Base-by-base conservation (phyloP, 352 stramenopile genomes). In the Phytophthora citrophthora region DNA sequence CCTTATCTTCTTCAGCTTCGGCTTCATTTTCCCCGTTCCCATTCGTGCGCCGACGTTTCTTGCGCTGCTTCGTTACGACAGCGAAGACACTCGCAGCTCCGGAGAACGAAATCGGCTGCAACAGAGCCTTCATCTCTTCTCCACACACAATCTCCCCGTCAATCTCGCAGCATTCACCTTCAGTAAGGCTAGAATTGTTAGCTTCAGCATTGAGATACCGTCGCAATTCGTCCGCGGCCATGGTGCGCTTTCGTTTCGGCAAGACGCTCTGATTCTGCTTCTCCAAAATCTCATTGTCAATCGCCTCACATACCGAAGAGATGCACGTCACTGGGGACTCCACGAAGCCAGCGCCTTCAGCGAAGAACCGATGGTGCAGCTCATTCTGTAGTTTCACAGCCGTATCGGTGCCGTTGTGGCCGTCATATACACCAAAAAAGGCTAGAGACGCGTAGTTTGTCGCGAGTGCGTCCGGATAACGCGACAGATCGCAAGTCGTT, bases 341-440 rank as follows among this genome's bases (percentile, higher is more conserved):
- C 0, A 79, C 58, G 47, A 94, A 92, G 32, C 73, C 60, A 27
- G 47, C 57, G 0, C 78, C 79, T 49, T 91, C 77, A 51, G 66
- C 41, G 46, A 94, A 81, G 40, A 95, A 81, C 5, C 81, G 76
- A 36, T 92, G 83, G 27, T 97, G 90, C 36, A 97, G 64, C 44
- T 92, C 76, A 5, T 87, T 76, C 49, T 94, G 86, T 50, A 97
- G 48, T 20, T 86, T 81, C 48, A 86, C 70, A 43, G 88, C 79
- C n/a, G 87, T 94, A 20, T 88, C 80, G 4, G 86, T 78, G 41
- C 91, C 91, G 54, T 94, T 94, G 69, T 97, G 90, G 29, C 91
- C 91, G 41, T 97, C 91, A 50, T 94, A 97, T 0, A 97, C 86
- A 0, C 65, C 89, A 67, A 94, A 97, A 52, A 83, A 97, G 13